phyloP scores from a whole-genome alignment of 306 rosid genomes.

The Carpinus viminea region DNA sequence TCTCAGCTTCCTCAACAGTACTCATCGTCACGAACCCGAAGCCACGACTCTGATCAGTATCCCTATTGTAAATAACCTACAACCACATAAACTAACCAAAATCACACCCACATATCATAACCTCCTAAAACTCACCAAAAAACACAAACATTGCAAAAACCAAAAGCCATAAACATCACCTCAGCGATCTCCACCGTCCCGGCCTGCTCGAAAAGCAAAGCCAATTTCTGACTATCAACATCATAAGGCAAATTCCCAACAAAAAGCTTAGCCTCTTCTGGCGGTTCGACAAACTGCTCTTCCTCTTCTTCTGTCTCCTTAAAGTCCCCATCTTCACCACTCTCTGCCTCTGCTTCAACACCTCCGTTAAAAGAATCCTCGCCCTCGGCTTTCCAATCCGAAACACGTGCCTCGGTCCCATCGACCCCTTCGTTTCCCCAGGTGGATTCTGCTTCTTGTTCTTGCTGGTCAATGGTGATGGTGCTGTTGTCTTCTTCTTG shows the following conservation, averaged over 20 bases:
- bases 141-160: not conserved
- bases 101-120: not conserved
- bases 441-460: constrained; percentile 21
- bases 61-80: constrained; percentile 86
- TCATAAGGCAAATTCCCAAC: constrained; percentile 91
- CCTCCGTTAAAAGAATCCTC: constrained; percentile 29
- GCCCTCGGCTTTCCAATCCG: constrained; percentile 47
- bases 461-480: constrained; percentile 33
- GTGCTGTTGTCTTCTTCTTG: constrained; percentile 55
- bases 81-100: constrained; percentile 18
- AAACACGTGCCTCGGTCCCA: constrained; percentile 35
- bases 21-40: constrained; percentile 94
- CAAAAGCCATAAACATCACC: constrained; percentile 39
- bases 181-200: constrained; percentile 89
- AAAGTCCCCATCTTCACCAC: constrained; percentile 40
- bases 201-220: constrained; percentile 66
- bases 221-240: constrained; percentile 70
- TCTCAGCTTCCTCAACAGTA: constrained; percentile 77
- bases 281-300: constrained; percentile 39
- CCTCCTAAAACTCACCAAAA: not conserved
- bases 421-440: constrained; percentile 50
- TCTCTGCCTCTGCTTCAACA: constrained; percentile 22
- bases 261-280: constrained; percentile 77
- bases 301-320: constrained; percentile 37
- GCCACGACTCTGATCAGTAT: constrained; percentile 82